Base-by-base conservation (phyloP, 805 yeast genomes). In the Blastobotrys peoriensis region DNA sequence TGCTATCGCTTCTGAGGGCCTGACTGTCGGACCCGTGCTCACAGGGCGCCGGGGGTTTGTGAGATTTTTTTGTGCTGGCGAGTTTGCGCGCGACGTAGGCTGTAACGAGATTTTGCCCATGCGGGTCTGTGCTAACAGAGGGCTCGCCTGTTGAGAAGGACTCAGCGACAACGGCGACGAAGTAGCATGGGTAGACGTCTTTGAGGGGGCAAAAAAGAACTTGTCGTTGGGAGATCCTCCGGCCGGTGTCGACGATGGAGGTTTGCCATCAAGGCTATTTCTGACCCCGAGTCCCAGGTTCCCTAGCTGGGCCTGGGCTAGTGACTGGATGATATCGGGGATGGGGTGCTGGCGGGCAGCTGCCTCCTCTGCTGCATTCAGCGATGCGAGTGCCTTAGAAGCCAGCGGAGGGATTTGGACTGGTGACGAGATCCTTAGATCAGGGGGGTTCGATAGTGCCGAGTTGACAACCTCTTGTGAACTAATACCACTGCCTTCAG, bases 41-140 rank as follows among this genome's bases (percentile, higher is more conserved):
- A 16, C 27, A 21, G 21, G 44, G 30, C 5, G 45, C 39, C 17
- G 42, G 28, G 5, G 42, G 18, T 16, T 13, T n/a, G 27, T 28
- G 15, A 30, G 28, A 25, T 19, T 36, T 33, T 20, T 10, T n/a
- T 23, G 40, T 4, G 41, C 38, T 3, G 48, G 48, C 4, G 45
- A 35, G 16, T 33, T 36, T 3, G 45, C 37, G 10, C 48, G 37
- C 10, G 48, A 45, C 28, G 21, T 40, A 10, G 45, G 45, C 38
- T 18, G 45, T 13, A 36, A 15, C 13, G 33, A n/a, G 13, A 36
- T 10, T 18, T 36, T 36, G 5, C 39, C 20, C 5, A 17, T 5
- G 5, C 21, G 15, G 22, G 35, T 8, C 21, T n/a, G 20, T n/a
- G 18, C 33, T 28, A 10, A 13, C 20, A 4, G 33, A 28, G 25